These are phyloP conservation scores for Fraxinus xanthoxyloides DNA, from an alignment of 305 asterid genomes.

Conservation along the genomic window DNA sequence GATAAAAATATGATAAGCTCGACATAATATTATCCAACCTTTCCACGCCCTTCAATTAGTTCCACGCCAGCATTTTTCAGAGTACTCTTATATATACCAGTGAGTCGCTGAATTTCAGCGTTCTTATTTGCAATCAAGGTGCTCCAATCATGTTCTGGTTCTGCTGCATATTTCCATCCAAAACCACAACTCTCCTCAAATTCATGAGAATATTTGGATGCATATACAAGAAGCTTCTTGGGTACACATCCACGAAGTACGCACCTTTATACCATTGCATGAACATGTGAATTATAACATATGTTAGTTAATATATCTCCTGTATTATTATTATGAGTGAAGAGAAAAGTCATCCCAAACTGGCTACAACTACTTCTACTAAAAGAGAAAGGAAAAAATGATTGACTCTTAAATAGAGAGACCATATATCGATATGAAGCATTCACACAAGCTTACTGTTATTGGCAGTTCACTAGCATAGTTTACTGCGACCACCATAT, in stretches of 20 bases:
- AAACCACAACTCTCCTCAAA: conserved; percentile 90
- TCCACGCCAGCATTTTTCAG: conserved; percentile 71
- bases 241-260: conserved; percentile 99
- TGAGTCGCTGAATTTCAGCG: conserved; percentile 84
- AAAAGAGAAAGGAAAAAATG: background rate
- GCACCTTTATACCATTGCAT: conserved; percentile 52
- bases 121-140: conserved; percentile 90
- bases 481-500: background rate
- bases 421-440: conserved; percentile 4
- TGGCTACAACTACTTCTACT: background rate
- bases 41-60: conserved; percentile 93
- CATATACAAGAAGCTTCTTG: conserved; percentile 84
- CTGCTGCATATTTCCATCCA: conserved; percentile 81
- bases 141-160: conserved; percentile 93
- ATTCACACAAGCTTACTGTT: background rate
- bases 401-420: background rate
- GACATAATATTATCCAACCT: conserved; percentile 50
- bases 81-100: conserved; percentile 81
- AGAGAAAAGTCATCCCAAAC: background rate
- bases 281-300: background rate
- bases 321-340: background rate
- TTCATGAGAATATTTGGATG: conserved; percentile 88
- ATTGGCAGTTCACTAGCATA: background rate
- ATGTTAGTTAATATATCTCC: background rate
- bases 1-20: background rate